Evolutionary conservation across 2,329 filamentous ascomycete genomes (phyloP).

Genomic region (Rutstroemia sydowiana): DNA sequence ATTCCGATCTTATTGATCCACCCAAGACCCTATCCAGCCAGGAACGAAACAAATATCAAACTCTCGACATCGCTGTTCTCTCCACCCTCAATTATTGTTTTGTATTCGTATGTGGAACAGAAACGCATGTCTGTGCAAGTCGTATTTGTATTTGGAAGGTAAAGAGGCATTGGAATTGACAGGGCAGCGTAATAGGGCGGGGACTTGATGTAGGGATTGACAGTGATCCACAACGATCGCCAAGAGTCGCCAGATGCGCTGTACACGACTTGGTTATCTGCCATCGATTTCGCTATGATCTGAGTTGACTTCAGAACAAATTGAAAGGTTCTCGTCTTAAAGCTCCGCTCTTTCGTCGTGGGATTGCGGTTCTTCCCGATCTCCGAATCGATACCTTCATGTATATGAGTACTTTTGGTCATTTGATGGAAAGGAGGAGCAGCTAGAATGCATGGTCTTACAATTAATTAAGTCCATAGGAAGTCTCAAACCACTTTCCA

Average conservation of each 20-base stretch:
- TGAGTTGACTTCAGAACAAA: not conserved
- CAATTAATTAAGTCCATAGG: not conserved
- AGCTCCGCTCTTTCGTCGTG: not conserved
- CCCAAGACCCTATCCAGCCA: too few relatives aligned
- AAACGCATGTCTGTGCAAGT: not conserved
- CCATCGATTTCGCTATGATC: not conserved
- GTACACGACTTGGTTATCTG: not conserved
- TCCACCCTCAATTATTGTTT: not conserved
- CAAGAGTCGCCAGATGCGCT: not conserved
- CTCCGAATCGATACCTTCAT: not conserved
- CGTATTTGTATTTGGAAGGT: not conserved
- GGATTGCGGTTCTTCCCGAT: not conserved
- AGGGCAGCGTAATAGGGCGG: not conserved
- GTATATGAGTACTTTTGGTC: not conserved
- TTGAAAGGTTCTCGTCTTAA: not conserved
- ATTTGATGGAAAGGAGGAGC: not conserved
- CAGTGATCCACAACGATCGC: not conserved
- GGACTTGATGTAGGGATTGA: not conserved
- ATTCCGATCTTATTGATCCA: not conserved
- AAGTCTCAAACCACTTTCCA: not conserved
- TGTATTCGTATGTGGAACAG: not conserved
- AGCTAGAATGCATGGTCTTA: not conserved
- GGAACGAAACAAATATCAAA: too few relatives aligned
- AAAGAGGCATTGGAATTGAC: not conserved
- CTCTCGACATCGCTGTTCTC: too few relatives aligned